Evolutionary conservation across 148 eudicot species (phyloP).

Genomic region (Cornus suecica): DNA sequence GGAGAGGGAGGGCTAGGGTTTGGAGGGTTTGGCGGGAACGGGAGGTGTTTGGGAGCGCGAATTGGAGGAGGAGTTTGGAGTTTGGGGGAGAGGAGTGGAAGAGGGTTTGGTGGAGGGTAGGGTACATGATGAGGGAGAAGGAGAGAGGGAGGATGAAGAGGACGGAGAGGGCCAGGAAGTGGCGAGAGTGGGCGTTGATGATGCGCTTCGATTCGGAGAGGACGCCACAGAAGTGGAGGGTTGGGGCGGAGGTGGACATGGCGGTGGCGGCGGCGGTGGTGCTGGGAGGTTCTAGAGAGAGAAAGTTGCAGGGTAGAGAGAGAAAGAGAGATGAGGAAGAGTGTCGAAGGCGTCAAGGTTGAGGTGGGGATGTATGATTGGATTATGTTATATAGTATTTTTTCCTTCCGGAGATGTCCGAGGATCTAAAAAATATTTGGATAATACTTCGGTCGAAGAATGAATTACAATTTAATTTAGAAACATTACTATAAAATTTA

Average conservation of each 20-base stretch:
- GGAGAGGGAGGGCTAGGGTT: conserved; percentile 14
- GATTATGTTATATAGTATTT: too few species aligned
- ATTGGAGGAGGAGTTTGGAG: conserved; percentile 16
- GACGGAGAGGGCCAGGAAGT: conserved; percentile 54
- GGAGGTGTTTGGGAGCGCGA: background rate
- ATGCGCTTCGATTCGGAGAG: conserved; percentile 46
- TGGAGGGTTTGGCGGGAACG: background rate
- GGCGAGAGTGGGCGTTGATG: conserved; percentile 46
- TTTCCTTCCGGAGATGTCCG: too few species aligned
- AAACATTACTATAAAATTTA: too few species aligned
- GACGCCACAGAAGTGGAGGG: conserved; percentile 33
- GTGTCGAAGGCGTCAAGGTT: too few species aligned
- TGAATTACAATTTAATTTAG: too few species aligned
- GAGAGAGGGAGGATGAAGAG: conserved; percentile 51
- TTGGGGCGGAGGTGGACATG: conserved; percentile 26
- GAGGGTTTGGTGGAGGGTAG: conserved; percentile 32
- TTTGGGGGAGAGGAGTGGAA: conserved; percentile 3
- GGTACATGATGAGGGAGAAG: conserved; percentile 38
- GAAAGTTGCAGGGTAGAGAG: background rate
- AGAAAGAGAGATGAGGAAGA: background rate
- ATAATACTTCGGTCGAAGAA: too few species aligned
- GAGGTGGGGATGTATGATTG: too few species aligned
- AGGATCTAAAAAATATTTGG: too few species aligned
- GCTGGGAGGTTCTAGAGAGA: background rate
- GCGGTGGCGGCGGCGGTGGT: conserved; percentile 22